Percentiles rank a stretch among this genome's conserved stretches.
These are phyloP conservation scores for Nyctanthes arbortristis DNA, from an alignment of 257 asterid species.

Conservation along the genomic window DNA sequence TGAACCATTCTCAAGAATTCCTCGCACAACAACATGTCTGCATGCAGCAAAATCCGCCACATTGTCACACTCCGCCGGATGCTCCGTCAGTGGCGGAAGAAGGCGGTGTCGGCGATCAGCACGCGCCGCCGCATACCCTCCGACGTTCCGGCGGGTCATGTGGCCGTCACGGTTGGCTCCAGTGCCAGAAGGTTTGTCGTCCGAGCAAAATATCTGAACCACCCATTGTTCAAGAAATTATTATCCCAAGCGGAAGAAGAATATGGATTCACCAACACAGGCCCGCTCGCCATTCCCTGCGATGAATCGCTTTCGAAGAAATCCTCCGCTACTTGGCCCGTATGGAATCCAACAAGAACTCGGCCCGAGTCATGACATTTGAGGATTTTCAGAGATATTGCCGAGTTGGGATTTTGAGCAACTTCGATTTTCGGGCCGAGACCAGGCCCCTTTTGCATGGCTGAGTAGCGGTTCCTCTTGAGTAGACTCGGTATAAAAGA, in stretches of 20 bases:
- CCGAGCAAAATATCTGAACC: conserved; percentile 54
- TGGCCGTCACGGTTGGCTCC: conserved; percentile 59
- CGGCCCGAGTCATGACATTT: conserved; percentile 35
- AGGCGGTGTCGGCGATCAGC: conserved; percentile 35
- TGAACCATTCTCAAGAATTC: not conserved
- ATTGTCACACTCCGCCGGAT: conserved; percentile 62
- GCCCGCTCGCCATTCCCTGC: conserved; percentile 64
- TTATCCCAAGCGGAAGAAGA: conserved; percentile 60
- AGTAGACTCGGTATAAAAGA: conserved; percentile 29
- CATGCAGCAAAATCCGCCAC: conserved; percentile 64
- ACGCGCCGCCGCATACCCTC: conserved; percentile 40
- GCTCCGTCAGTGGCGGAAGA: conserved; percentile 64
- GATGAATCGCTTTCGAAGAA: conserved; percentile 60
- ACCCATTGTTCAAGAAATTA: conserved; percentile 58
- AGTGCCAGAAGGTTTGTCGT: conserved; percentile 46
- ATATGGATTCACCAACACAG: conserved; percentile 55
- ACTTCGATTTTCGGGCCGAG: conserved; percentile 57
- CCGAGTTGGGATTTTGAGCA: conserved; percentile 41
- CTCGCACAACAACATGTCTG: conserved; percentile 38
- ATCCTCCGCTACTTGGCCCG: conserved; percentile 55
- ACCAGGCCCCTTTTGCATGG: conserved; percentile 64
- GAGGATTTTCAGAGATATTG: conserved; percentile 58
- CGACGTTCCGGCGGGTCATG: conserved; percentile 72
- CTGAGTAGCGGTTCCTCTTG: conserved; percentile 18
- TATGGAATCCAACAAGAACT: conserved; percentile 32